These are phyloP conservation scores for Coprinellus aureogranulatus DNA, from an alignment of 768 basidiomycete genomes.

Conservation along the genomic window DNA sequence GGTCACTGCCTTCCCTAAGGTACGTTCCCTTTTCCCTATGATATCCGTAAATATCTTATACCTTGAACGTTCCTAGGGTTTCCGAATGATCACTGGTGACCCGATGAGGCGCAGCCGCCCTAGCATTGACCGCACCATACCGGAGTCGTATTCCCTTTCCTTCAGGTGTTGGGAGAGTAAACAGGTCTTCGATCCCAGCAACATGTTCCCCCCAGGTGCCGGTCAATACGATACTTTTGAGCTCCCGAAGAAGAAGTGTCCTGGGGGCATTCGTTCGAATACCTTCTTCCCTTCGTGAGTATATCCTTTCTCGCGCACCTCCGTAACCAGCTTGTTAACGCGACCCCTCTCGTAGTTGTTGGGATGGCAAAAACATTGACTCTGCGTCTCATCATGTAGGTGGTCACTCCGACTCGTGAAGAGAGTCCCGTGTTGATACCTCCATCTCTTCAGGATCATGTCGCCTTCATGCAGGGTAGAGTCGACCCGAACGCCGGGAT, in stretches of 20 bases:
- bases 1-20: slow-evolving; percentile 3
- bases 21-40: not conserved
- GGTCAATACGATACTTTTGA: slow-evolving; percentile 3
- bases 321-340: not conserved
- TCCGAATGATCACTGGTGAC: slow-evolving; percentile 5
- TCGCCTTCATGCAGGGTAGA: not conserved
- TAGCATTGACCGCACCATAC: not conserved
- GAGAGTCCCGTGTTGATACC: not conserved
- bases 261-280: not conserved
- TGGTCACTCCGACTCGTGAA: not conserved
- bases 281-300: slow-evolving; percentile 3
- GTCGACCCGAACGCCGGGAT: slow-evolving; percentile 2
- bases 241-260: slow-evolving; percentile 4
- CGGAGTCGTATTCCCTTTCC: not conserved
- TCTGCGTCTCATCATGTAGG: not conserved
- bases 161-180: slow-evolving; percentile 4
- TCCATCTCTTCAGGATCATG: not conserved
- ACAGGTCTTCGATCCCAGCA: not conserved
- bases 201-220: not conserved
- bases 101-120: not conserved
- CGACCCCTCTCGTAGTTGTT: not conserved
- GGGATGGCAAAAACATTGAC: slow-evolving; percentile 2
- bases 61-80: not conserved
- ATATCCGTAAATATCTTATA: too few relatives aligned
- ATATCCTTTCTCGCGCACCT: not conserved